Evolutionary conservation across 2,329 filamentous ascomycete species (phyloP), one percentile per base, ranked within the genome.

Genomic region (Fusarium buxicola): DNA sequence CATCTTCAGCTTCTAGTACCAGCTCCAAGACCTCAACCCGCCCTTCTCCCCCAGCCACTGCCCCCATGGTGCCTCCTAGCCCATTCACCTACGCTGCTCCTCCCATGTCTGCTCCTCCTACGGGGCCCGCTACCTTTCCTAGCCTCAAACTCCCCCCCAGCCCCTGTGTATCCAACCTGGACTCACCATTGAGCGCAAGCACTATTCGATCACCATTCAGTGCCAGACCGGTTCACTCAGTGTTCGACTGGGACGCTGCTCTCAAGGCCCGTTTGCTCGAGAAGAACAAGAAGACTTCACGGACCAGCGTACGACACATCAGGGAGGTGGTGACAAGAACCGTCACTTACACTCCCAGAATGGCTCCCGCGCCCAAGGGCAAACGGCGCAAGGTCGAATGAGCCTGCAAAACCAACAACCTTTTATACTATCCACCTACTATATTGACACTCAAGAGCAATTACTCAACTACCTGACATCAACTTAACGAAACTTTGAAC

Each of bases 261-360:
- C 83, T 89, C 69, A 92, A 90, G 77, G 83, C 84, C 40, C 83
- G 86, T 47, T 88, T 87, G 69, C 83, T 86, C 58, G 89, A 90
- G 72, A 81, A 81, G 74, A 81, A 82, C 69, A 84, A 82, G 63
- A 85, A 86, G 73, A 73, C 83, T 13, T 80, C 85, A 35, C 84
- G 83, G 65, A 87, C 88, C 28, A 88, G 83, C 69, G 82, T 89
- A 54, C 86, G 89, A 58, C 84, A 90, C 72, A 92, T 97, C 56
- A 84, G 92, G 51, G 93, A 97, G 76, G 92, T 97, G 5, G 91
- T 97, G 49, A 97, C 94, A n/a, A 86, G 93, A 68, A 97, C 93
- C 13, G 92, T 97, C 58, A 97, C 92, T 35, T 97, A 96, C 77
- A 96, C 92, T 74, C 90, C 88, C 60, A 84, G 89, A 65, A 92